Evolutionary conservation across 1,284 basidiomycete species (phyloP).

Genomic region (Papiliotrema fonsecae): DNA sequence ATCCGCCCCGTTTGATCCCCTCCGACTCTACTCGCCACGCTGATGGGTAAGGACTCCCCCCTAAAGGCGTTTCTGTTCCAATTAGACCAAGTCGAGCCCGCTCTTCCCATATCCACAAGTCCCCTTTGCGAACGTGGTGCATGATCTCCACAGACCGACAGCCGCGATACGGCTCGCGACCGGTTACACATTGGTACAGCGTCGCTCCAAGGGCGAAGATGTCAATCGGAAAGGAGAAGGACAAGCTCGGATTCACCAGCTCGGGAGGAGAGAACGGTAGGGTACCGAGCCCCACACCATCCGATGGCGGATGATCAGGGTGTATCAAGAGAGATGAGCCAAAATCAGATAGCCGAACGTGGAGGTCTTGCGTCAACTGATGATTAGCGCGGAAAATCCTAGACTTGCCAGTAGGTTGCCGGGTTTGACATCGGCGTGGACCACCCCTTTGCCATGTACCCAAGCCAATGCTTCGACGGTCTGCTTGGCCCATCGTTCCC

Average conservation of each 20-base stretch:
- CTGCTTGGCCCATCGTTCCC: slow-evolving; percentile 48
- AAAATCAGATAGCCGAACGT: slow-evolving; percentile 51
- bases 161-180: slow-evolving; percentile 50
- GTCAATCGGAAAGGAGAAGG: slow-evolving; percentile 51
- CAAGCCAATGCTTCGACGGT: slow-evolving; percentile 46
- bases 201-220: slow-evolving; percentile 53
- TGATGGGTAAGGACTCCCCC: slow-evolving; percentile 32
- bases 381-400: slow-evolving; percentile 3
- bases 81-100: slow-evolving; percentile 33
- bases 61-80: slow-evolving; percentile 17
- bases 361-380: slow-evolving; percentile 40
- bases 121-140: slow-evolving; percentile 49
- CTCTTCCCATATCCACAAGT: slow-evolving; percentile 51
- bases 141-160: slow-evolving; percentile 48
- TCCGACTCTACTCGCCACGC: slow-evolving; percentile 23
- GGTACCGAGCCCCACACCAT: slow-evolving; percentile 51
- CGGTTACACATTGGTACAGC: slow-evolving; percentile 49
- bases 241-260: slow-evolving; percentile 42
- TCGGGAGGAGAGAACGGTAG: slow-evolving; percentile 53
- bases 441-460: slow-evolving; percentile 48
- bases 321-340: slow-evolving; percentile 50
- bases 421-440: slow-evolving; percentile 52
- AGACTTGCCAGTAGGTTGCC: slow-evolving; percentile 39
- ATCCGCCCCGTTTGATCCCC: slow-evolving; percentile 26
- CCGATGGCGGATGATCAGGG: slow-evolving; percentile 44